Percentiles rank a stretch among this genome's conserved stretches.
phyloP scores from a whole-genome alignment of 306 rosid genomes.

The Rosa persica region DNA sequence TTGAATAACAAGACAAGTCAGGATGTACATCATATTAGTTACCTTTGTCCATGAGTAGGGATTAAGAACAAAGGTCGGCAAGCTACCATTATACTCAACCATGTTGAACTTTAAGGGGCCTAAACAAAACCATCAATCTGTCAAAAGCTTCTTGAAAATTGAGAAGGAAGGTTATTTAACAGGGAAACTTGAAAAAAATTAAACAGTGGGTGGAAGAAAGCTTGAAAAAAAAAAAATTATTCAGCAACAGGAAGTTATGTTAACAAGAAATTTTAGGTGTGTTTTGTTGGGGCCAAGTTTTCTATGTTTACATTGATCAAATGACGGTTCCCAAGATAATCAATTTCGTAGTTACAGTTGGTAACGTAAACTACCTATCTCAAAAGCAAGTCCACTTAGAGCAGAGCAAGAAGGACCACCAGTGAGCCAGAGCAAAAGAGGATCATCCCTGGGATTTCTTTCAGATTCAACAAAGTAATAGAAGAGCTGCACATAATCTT shows the following conservation, averaged over 20 bases:
- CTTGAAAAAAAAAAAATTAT: background rate
- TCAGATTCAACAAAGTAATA: conserved; percentile 36
- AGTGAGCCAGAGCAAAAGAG: conserved; percentile 29
- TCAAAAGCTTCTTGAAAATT: background rate
- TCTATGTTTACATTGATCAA: background rate
- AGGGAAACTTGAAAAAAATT: no score
- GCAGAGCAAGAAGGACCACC: conserved; percentile 39
- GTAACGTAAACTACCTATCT: conserved; percentile 19
- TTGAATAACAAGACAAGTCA: no score
- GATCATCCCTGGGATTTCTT: conserved; percentile 29
- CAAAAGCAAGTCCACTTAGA: conserved; percentile 23
- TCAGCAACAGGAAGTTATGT: background rate
- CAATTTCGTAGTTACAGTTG: background rate
- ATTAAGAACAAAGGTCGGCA: conserved; percentile 24
- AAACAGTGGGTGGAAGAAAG: background rate
- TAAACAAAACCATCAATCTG: background rate
- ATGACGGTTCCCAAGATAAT: background rate
- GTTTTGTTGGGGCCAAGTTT: background rate
- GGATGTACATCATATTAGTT: background rate
- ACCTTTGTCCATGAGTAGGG: conserved; percentile 47
- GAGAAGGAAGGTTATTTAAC: background rate
- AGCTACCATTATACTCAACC: conserved; percentile 35
- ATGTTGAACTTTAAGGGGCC: conserved; percentile 33
- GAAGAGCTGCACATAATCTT: conserved; percentile 25
- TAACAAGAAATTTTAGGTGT: background rate